phyloP scores from a whole-genome alignment of 2,329 filamentous ascomycete genomes.

The Fusarium sp. region DNA sequence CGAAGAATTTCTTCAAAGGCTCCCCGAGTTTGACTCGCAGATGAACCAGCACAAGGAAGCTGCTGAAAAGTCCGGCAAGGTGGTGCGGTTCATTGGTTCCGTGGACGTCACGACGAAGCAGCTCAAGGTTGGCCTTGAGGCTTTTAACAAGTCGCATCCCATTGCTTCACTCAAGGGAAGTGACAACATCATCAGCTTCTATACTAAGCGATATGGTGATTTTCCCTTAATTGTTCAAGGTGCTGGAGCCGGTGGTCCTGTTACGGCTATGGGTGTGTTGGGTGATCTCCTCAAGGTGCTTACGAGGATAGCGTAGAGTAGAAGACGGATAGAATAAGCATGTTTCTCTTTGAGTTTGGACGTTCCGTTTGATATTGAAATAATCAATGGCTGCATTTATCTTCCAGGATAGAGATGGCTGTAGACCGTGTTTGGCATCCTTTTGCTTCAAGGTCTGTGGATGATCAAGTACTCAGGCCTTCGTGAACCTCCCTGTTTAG shows the following conservation, averaged over 20 bases:
- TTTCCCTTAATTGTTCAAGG: slow-evolving; percentile 96
- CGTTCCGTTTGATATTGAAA: not conserved
- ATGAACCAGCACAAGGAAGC: slow-evolving; percentile 88
- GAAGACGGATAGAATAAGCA: not conserved
- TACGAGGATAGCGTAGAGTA: slow-evolving; percentile 68
- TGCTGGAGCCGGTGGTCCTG: slow-evolving; percentile 91
- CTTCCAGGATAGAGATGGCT: too few species aligned
- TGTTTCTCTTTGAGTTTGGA: not conserved
- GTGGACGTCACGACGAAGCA: slow-evolving; percentile 82
- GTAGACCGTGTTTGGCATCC: too few species aligned
- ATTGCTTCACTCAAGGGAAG: slow-evolving; percentile 96
- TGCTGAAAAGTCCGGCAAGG: slow-evolving; percentile 88
- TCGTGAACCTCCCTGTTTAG: too few species aligned
- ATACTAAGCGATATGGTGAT: slow-evolving; percentile 91
- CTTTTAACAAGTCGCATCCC: slow-evolving; percentile 86
- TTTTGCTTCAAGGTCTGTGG: too few species aligned
- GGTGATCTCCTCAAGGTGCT: slow-evolving; percentile 91
- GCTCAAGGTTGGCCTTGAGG: slow-evolving; percentile 93
- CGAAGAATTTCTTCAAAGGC: slow-evolving; percentile 84
- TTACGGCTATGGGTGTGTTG: slow-evolving; percentile 98
- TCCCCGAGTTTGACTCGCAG: slow-evolving; percentile 84
- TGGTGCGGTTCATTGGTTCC: slow-evolving; percentile 92
- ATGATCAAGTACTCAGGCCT: too few species aligned
- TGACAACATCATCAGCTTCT: slow-evolving; percentile 99
- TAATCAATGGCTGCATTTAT: too few species aligned